Base-by-base conservation (phyloP, 1,284 basidiomycete genomes). In the Pseudozyma sp. region DNA sequence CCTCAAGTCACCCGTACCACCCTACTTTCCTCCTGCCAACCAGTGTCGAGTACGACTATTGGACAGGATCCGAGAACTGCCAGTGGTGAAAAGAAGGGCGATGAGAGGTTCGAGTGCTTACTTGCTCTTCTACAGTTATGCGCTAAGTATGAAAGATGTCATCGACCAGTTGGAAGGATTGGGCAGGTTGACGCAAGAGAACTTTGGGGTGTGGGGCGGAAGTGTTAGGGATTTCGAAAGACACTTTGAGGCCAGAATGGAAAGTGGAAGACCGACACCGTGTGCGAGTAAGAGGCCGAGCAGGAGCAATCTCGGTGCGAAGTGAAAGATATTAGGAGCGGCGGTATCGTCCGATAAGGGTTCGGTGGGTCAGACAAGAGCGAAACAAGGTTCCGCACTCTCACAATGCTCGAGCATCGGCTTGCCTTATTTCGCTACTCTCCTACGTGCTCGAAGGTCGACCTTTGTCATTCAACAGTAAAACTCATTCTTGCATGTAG, bases 21-120 rank as follows among this genome's bases (percentile, higher is more conserved):
- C 96, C 0, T 97, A 95, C 85, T 89, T 99, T 1, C 96, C 96
- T 2, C 95, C 95, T 0, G 95, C 93, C 0, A 93, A 94, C 79
- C 88, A 90, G 70, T 90, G 93, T 1, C 89, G 95, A 58, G 88
- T 91, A 64, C 89, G 90, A 14, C 87, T 98, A 80, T 53, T 83
- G 61, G 89, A 90, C 3, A 51, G 63, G 39, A 79, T 80, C 39
- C 57, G 77, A 4, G 88, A 88, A 48, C 88, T 97, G 16, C 92
- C 95, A 40, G 90, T 95, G 6, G 93, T 97, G 14, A 91, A 91
- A 77, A 77, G 83, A 36, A 77, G 87, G 12, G 84, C 91, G 88
- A 83, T 90, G 88, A 59, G 74, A 8, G 76, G 78, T 6, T 86
- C 87, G 8, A 94, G 93, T 7, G 88, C 91, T 40, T 93, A 95